Evolutionary conservation across 2,329 filamentous ascomycete species (phyloP).

Genomic region (Diaporthe caulivora): DNA sequence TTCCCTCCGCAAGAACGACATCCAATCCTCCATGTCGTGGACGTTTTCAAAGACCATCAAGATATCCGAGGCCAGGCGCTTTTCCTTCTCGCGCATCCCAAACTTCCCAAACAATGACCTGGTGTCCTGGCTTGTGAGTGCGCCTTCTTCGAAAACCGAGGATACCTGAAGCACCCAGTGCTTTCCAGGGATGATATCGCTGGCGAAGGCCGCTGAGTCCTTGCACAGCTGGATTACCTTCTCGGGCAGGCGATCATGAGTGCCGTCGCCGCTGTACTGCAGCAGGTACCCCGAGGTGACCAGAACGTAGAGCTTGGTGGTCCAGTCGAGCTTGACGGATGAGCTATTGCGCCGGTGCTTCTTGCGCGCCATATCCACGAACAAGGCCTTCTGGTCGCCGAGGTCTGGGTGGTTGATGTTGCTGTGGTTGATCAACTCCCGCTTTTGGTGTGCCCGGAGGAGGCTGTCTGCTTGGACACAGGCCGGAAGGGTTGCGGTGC

Average conservation of each 20-base stretch:
- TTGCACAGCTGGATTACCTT: slow-evolving; percentile 79
- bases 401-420: slow-evolving; percentile 36
- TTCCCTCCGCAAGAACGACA: slow-evolving; percentile 74
- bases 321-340: slow-evolving; percentile 70
- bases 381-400: slow-evolving; percentile 40
- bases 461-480: slow-evolving; percentile 78
- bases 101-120: slow-evolving; percentile 76
- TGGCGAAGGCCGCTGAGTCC: slow-evolving; percentile 83
- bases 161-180: slow-evolving; percentile 86
- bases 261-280: slow-evolving; percentile 79
- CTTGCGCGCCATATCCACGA: slow-evolving; percentile 59
- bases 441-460: slow-evolving; percentile 69
- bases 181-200: slow-evolving; percentile 81
- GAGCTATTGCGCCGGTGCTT: slow-evolving; percentile 60
- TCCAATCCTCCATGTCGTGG: slow-evolving; percentile 83
- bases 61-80: slow-evolving; percentile 71
- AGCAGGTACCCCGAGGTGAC: slow-evolving; percentile 79
- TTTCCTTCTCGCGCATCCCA: slow-evolving; percentile 69
- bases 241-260: slow-evolving; percentile 79
- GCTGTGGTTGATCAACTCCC: slow-evolving; percentile 48
- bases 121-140: slow-evolving; percentile 61
- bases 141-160: slow-evolving; percentile 72
- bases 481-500: slow-evolving; percentile 77
- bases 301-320: slow-evolving; percentile 79
- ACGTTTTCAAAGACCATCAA: slow-evolving; percentile 80